Base-by-base conservation (phyloP, 202 grass and related monocot species). In the Bolboschoenoplectus hybrid region DNA sequence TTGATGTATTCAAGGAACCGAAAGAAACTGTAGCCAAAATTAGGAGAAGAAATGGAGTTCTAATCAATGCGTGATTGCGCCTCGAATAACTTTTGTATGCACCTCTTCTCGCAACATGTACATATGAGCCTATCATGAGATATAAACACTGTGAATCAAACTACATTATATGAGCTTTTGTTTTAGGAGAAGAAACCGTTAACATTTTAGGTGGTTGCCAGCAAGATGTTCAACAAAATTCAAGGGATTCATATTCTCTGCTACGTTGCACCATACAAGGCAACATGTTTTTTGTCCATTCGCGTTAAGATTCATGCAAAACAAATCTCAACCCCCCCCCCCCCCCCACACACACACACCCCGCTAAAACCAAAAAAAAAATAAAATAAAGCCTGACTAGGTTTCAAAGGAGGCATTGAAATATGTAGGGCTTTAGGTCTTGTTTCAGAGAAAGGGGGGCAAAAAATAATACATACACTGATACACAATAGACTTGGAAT, bases 21-120 rank as follows among this genome's bases (percentile, higher is more conserved):
- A 97, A 90, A 34, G 94, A 93, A 92, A 97, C 85, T 17, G 88
- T 91, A 0, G 90, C 86, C 73, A 87, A 71, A 75, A 97, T 91
- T 78, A 97, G 81, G 67, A 97, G 88, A 76, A 97, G 16, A 68
- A 97, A 93, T 13, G 94, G 94, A 2, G 89, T 90, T 87, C 89
- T 97, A 12, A 93, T 81, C 79, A 92, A 82, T 0, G 85, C 41
- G 34, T 61, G 89, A 69, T 85, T 93, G 13, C 82, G 84, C 89
- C 87, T 90, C 74, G 89, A 68, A 10, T 85, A 86, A 17, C 66
- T 77, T 17, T 63, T 86, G 5, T 73, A 85, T 82, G 66, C 91
- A 56, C 89, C 94, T 67, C 85, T 91, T 69, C 88, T 84, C 85
- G 87, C 88, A 34, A 93, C 94, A 91, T 92, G 88, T 8, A 96